Evolutionary conservation across 805 yeast genomes (phyloP).

Genomic region (Lipomyces spencermartinsiae): DNA sequence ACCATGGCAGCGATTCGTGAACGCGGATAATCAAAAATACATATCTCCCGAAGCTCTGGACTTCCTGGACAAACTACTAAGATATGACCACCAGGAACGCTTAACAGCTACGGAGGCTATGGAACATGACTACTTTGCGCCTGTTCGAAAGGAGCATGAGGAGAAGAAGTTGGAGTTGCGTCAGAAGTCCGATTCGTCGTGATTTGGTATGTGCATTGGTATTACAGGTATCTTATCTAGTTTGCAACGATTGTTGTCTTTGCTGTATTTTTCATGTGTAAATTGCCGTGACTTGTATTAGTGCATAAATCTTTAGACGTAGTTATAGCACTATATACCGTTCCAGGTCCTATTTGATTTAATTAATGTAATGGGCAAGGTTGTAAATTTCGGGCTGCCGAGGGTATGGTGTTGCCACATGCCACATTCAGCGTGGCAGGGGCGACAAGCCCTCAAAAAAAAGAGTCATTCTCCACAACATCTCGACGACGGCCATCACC

Average conservation of each 20-base stretch:
- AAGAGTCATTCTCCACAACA: background rate
- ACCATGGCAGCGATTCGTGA: constrained; percentile 86
- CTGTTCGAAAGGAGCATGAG: constrained; percentile 43
- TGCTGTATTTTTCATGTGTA: background rate
- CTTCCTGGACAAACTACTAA: constrained; percentile 76
- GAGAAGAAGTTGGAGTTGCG: constrained; percentile 10
- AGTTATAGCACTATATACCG: too few relatives aligned
- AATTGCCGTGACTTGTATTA: background rate
- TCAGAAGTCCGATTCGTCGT: constrained; percentile 1
- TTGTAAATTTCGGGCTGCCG: too few relatives aligned
- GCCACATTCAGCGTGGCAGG: background rate
- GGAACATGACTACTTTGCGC: constrained; percentile 59
- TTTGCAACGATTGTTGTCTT: background rate
- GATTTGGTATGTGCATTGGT: background rate
- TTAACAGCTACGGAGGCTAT: constrained; percentile 89
- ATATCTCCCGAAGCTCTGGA: constrained; percentile 77
- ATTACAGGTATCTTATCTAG: background rate
- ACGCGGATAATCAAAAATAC: constrained; percentile 69
- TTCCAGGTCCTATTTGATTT: too few relatives aligned
- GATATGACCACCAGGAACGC: constrained; percentile 88
- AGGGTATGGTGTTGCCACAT: background rate
- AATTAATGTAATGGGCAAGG: too few relatives aligned
- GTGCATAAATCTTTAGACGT: too few relatives aligned
- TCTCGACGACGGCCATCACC: background rate
- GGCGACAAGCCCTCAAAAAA: background rate